Conservation (phyloP, 78 protist genomes). For the Tieghemostelium lacteum region DNA sequence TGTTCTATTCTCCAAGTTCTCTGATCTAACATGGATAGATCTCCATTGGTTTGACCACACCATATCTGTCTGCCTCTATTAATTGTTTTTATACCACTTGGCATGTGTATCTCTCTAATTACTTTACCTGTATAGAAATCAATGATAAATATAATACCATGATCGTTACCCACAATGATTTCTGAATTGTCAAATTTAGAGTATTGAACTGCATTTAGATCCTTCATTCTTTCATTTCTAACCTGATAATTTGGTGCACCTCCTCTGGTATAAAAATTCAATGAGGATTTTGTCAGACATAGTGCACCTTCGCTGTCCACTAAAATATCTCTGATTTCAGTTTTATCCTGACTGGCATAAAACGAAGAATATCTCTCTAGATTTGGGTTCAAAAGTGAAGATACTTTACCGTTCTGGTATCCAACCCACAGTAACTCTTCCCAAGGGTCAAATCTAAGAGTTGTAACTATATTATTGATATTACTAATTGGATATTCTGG, state of each 20-base stretch:
- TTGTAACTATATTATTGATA: conserved; percentile 13
- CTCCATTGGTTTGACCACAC: conserved; percentile 76
- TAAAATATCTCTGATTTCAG: conserved; percentile 41
- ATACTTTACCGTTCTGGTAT: conserved; percentile 52
- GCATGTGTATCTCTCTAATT: conserved; percentile 28
- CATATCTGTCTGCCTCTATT: conserved; percentile 20
- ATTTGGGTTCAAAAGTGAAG: conserved; percentile 51
- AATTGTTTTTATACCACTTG: conserved; percentile 32
- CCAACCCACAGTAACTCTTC: conserved; percentile 75
- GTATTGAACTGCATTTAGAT: conserved; percentile 27
- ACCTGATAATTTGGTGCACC: conserved; percentile 52
- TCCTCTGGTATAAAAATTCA: conserved; percentile 46
- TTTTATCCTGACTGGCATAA: neutral
- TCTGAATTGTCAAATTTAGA: conserved; percentile 44
- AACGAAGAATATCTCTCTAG: conserved; percentile 48
- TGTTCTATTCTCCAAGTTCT: conserved; percentile 44
- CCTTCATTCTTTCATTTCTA: conserved; percentile 29
- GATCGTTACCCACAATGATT: conserved; percentile 28
- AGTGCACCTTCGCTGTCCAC: conserved; percentile 54
- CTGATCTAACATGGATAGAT: conserved; percentile 56
- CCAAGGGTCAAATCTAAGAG: conserved; percentile 56
- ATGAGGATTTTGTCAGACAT: neutral
- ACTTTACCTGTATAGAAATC: conserved; percentile 66
- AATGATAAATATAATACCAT: conserved; percentile 6
- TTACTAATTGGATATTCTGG: conserved; percentile 33